These are phyloP conservation scores for Rhizopus arrhizus DNA, from an alignment of 371 early-diverging fungal genomes.

Conservation along the genomic window DNA sequence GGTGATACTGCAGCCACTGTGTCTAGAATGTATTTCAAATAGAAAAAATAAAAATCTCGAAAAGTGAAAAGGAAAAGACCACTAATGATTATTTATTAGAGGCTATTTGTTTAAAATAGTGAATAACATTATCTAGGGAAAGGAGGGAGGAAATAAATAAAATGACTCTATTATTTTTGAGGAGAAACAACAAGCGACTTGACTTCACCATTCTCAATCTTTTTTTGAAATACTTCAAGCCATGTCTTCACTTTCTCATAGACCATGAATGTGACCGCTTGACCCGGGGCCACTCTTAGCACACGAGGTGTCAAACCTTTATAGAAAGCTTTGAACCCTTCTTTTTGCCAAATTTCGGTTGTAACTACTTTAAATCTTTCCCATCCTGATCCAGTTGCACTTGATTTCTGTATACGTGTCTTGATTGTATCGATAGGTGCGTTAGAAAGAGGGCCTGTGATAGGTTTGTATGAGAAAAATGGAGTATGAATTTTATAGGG, in stretches of 20 bases:
- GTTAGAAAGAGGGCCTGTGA: slow-evolving; percentile 85
- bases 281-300: slow-evolving; percentile 86
- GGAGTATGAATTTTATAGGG: background rate
- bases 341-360: slow-evolving; percentile 77
- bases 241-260: slow-evolving; percentile 83
- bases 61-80: no score
- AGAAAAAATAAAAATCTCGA: no score
- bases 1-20: no score
- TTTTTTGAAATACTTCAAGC: slow-evolving; percentile 63
- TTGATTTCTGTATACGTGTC: slow-evolving; percentile 92
- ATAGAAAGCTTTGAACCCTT: slow-evolving; percentile 93
- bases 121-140: no score
- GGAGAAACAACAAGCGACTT: slow-evolving; percentile 17
- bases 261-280: slow-evolving; percentile 88
- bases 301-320: slow-evolving; percentile 95
- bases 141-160: no score
- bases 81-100: no score
- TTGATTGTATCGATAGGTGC: slow-evolving; percentile 98
- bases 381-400: slow-evolving; percentile 77
- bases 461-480: background rate
- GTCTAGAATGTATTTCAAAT: no score
- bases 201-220: slow-evolving; percentile 43
- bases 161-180: slow-evolving; percentile 11
- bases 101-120: no score
- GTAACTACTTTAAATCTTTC: slow-evolving; percentile 78